Evolutionary conservation across 768 basidiomycete genomes (phyloP).

Genomic region (Hygrocybe punicea): DNA sequence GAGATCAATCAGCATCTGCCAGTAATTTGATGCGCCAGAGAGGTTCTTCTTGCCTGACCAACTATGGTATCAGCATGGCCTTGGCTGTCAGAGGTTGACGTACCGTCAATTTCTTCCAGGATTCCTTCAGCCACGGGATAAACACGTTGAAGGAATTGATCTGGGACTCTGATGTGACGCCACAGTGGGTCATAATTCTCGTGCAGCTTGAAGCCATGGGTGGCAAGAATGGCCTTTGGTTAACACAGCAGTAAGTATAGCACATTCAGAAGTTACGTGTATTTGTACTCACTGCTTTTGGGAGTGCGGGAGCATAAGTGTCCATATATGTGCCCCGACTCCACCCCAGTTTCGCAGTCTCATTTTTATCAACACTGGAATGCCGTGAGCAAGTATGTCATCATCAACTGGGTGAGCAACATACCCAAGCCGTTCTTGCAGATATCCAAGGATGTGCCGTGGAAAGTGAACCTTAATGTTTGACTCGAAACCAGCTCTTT

Average conservation of each 20-base stretch:
- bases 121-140: conserved; percentile 29
- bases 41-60: conserved; percentile 19
- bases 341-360: conserved; percentile 29
- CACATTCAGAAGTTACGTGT: no score
- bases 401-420: background rate
- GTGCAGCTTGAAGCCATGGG: conserved; percentile 22
- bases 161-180: conserved; percentile 23
- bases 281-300: conserved; percentile 18
- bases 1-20: conserved; percentile 20
- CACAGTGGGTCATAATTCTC: conserved; percentile 26
- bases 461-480: no score
- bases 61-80: no score
- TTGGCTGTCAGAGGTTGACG: no score
- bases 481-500: no score
- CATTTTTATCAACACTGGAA: conserved; percentile 18
- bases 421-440: conserved; percentile 24
- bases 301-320: conserved; percentile 23
- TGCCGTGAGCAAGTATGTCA: background rate
- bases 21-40: conserved; percentile 20
- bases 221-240: conserved; percentile 26
- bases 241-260: conserved; percentile 12
- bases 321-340: conserved; percentile 19
- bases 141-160: conserved; percentile 20
- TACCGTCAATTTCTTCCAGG: conserved; percentile 5
- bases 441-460: background rate